Evolutionary conservation across 2,329 filamentous ascomycete genomes (phyloP).

Genomic region (Bipolaris bicolor): DNA sequence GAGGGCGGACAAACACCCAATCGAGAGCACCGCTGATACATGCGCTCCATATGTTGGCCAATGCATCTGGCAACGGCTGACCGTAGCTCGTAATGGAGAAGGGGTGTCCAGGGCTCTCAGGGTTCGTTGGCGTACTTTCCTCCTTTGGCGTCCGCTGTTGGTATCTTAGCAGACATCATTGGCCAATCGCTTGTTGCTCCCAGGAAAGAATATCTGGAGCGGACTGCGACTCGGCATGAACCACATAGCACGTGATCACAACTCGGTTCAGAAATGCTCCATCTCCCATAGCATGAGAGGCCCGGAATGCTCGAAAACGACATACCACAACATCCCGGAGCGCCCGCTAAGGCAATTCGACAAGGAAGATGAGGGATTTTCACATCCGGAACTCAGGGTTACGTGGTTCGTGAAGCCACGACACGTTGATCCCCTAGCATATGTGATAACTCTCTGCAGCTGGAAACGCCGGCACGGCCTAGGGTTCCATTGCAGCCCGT

Average conservation of each 20-base stretch:
- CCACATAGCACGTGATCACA: constrained; percentile 45
- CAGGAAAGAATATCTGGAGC: constrained; percentile 35
- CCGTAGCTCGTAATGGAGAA: constrained; percentile 24
- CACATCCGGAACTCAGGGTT: constrained; percentile 46
- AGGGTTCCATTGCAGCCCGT: constrained; percentile 54
- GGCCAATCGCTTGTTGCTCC: constrained; percentile 38
- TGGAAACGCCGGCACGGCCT: constrained; percentile 51
- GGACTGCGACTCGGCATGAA: constrained; percentile 45
- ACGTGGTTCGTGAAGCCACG: constrained; percentile 55
- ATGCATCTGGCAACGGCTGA: constrained; percentile 34
- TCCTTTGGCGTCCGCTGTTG: constrained; percentile 31
- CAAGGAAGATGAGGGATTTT: constrained; percentile 51
- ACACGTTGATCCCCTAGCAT: constrained; percentile 48
- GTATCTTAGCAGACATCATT: constrained; percentile 29
- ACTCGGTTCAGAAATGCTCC: constrained; percentile 46
- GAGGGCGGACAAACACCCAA: constrained; percentile 28
- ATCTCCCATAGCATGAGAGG: constrained; percentile 43
- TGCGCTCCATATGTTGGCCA: constrained; percentile 29
- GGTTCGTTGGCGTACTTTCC: constrained; percentile 26
- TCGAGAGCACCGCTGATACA: constrained; percentile 23
- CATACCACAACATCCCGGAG: constrained; percentile 24
- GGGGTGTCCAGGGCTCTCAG: constrained; percentile 24
- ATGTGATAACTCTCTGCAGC: constrained; percentile 53
- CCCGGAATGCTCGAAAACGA: constrained; percentile 38
- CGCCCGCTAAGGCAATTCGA: constrained; percentile 43